These are phyloP conservation scores for Hypholoma sublateritium DNA, from an alignment of 768 basidiomycete genomes.

Conservation along the genomic window DNA sequence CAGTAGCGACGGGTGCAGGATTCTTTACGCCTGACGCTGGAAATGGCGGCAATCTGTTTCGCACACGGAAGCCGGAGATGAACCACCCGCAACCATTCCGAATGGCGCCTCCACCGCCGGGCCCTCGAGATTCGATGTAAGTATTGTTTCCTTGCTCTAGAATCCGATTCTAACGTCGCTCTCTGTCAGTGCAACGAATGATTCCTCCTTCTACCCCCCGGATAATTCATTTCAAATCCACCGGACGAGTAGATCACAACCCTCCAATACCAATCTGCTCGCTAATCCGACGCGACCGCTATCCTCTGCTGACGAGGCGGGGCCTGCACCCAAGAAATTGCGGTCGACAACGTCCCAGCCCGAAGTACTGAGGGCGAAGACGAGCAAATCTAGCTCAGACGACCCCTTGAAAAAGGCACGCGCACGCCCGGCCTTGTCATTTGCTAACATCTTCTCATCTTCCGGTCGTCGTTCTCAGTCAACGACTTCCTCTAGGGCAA, in stretches of 20 bases:
- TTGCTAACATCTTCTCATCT: constrained; percentile 88
- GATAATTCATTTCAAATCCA: constrained; percentile 61
- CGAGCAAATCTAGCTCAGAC: constrained; percentile 61
- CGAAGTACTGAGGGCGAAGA: constrained; percentile 53
- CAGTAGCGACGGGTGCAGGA: constrained; percentile 62
- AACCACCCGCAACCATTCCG: constrained; percentile 56
- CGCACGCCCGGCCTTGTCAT: constrained; percentile 84
- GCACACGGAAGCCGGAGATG: constrained; percentile 53
- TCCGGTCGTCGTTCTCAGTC: constrained; percentile 78
- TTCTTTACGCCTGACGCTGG: constrained; percentile 77
- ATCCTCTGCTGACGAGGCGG: constrained; percentile 81
- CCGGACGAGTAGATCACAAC: constrained; percentile 44
- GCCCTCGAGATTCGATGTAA: constrained; percentile 66
- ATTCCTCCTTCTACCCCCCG: constrained; percentile 41
- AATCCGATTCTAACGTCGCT: constrained; percentile 16
- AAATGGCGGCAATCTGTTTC: constrained; percentile 55
- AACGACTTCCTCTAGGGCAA: constrained; percentile 62
- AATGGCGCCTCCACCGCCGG: constrained; percentile 47
- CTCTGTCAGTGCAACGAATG: constrained; percentile 49
- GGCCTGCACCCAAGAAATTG: constrained; percentile 74
- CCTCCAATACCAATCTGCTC: constrained; percentile 35
- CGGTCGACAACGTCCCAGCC: constrained; percentile 62
- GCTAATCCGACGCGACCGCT: constrained; percentile 65
- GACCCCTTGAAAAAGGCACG: constrained; percentile 88
- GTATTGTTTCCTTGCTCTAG: constrained; percentile 16